phyloP scores from a whole-genome alignment of 2,329 filamentous ascomycete genomes.

The Thelonectria discophora region DNA sequence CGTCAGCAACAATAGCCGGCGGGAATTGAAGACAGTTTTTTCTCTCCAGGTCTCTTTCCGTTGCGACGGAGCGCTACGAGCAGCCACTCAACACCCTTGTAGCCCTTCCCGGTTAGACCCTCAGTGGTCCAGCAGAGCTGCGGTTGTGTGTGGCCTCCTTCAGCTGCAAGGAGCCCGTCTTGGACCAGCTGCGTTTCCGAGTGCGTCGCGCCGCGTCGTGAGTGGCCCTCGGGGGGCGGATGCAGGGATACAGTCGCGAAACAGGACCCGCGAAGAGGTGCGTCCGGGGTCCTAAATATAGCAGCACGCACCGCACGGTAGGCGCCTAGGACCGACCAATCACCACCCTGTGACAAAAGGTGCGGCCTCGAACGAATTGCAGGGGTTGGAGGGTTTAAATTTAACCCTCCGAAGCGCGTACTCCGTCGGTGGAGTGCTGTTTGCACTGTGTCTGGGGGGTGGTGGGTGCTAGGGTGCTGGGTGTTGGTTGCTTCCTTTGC shows the following conservation, averaged over 20 bases:
- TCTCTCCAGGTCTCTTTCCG: not conserved
- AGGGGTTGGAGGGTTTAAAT: constrained; percentile 41
- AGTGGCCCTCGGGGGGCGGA: constrained; percentile 26
- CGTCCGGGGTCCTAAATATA: constrained; percentile 47
- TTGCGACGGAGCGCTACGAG: constrained; percentile 31
- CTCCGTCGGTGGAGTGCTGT: constrained; percentile 20
- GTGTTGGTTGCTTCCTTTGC: not conserved
- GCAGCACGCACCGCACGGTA: constrained; percentile 39
- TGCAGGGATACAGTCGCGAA: constrained; percentile 37
- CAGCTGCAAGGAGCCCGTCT: not conserved
- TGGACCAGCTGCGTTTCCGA: constrained; percentile 14
- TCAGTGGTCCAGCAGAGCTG: constrained; percentile 24
- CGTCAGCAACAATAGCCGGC: not conserved
- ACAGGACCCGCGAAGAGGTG: constrained; percentile 23
- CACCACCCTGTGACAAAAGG: constrained; percentile 37
- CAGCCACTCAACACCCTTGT: constrained; percentile 34
- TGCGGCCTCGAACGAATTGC: constrained; percentile 34
- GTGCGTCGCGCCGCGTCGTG: constrained; percentile 29
- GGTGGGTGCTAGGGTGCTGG: too few species aligned
- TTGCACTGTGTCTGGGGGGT: constrained; percentile 31
- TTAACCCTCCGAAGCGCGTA: constrained; percentile 37
- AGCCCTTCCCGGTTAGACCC: constrained; percentile 35
- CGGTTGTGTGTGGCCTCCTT: constrained; percentile 8
- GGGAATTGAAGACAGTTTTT: constrained; percentile 9
- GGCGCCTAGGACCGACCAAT: constrained; percentile 47